Percentiles rank a stretch among this genome's conserved stretches.
phyloP scores from a whole-genome alignment of 1,284 basidiomycete species.

The Calocybe gambosa region DNA sequence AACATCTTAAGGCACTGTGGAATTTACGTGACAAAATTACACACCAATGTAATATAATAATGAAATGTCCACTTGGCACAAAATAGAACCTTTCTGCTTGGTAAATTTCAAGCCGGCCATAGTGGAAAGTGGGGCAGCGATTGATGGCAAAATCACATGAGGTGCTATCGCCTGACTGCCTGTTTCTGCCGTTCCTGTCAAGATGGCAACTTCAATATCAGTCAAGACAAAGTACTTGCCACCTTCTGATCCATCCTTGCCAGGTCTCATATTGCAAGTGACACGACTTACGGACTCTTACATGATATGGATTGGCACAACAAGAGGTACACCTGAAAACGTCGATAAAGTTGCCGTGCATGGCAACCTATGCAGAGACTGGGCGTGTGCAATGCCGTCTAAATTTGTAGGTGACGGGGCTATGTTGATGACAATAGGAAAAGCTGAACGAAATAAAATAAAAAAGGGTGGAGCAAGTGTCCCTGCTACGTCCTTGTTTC shows the following conservation, averaged over 20 bases:
- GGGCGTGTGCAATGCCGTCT: slow-evolving; percentile 80
- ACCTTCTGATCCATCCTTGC: slow-evolving; percentile 40
- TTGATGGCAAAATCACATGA: not conserved
- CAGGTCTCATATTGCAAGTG: slow-evolving; percentile 63
- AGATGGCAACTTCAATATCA: slow-evolving; percentile 23
- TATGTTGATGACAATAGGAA: slow-evolving; percentile 11
- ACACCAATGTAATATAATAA: no score
- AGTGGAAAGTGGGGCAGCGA: no score
- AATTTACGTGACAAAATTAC: no score
- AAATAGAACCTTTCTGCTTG: no score
- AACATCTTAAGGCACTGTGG: no score
- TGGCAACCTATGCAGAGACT: slow-evolving; percentile 65
- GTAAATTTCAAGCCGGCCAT: no score
- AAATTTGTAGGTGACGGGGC: slow-evolving; percentile 23
- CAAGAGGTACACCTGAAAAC: slow-evolving; percentile 41
- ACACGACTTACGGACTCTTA: slow-evolving; percentile 68
- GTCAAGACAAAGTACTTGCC: slow-evolving; percentile 41
- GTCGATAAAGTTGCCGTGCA: slow-evolving; percentile 41
- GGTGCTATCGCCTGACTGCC: not conserved
- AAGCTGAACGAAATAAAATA: no score
- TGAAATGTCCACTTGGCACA: no score
- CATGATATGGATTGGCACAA: slow-evolving; percentile 77
- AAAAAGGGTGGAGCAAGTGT: slow-evolving; percentile 34
- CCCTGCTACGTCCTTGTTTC: slow-evolving; percentile 62
- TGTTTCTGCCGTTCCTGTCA: not conserved